These are phyloP conservation scores for Micractinium conductrix DNA, from an alignment of 139 green algal species.

Conservation along the genomic window DNA sequence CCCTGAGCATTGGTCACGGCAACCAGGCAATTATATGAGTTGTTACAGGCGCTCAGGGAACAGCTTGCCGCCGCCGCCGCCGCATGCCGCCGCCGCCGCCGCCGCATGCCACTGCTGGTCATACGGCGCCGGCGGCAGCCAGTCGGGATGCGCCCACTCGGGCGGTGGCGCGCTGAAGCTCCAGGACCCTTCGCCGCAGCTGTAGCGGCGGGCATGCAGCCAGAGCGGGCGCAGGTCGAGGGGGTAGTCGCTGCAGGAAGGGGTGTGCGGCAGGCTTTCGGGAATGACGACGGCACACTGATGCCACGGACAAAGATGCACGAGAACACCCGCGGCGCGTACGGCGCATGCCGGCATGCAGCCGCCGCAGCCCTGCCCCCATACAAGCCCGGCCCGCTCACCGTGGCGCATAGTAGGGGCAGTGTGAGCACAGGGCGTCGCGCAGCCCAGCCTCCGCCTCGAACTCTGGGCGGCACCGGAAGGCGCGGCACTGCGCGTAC, in stretches of 20 bases:
- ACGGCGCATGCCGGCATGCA: not conserved
- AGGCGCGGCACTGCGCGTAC: slow-evolving; percentile 6
- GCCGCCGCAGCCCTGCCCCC: not conserved
- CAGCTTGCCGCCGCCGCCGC: not conserved
- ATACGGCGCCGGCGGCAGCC: not conserved
- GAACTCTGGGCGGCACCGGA: not conserved
- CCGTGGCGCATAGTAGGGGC: slow-evolving; percentile 42
- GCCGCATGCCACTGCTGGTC: not conserved
- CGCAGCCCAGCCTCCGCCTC: not conserved
- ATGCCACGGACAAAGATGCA: not conserved
- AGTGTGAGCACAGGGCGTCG: slow-evolving; percentile 49
- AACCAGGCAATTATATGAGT: not conserved
- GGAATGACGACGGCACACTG: not conserved
- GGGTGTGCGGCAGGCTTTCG: not conserved
- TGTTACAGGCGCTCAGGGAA: not conserved
- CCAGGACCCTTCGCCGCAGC: slow-evolving; percentile 45
- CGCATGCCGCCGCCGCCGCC: not conserved
- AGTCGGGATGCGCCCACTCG: slow-evolving; percentile 60
- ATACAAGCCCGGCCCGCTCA: not conserved
- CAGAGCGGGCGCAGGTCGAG: slow-evolving; percentile 62
- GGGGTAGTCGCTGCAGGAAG: slow-evolving; percentile 42
- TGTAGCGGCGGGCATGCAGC: slow-evolving; percentile 78
- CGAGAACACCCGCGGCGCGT: not conserved
- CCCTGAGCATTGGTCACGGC: no score
- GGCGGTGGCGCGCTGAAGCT: slow-evolving; percentile 66